Percentiles rank a stretch among this genome's conserved stretches.
These are phyloP conservation scores for Nicotiana paniculata DNA, from an alignment of 257 asterid species.

Conservation along the genomic window DNA sequence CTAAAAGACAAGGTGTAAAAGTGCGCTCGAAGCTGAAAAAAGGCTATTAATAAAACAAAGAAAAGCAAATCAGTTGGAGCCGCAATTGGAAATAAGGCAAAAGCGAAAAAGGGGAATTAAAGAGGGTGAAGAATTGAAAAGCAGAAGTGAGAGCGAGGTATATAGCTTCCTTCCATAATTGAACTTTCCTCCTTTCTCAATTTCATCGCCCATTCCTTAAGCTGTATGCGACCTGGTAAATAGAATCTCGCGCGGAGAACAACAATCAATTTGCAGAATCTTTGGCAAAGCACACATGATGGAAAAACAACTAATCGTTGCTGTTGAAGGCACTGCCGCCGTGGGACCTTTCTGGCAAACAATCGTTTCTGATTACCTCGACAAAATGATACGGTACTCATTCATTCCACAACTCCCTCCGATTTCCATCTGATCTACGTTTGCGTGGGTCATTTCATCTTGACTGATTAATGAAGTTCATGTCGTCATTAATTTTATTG, in stretches of 20 bases:
- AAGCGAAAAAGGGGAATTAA: background rate
- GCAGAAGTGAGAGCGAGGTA: background rate
- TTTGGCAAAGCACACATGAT: conserved; percentile 11
- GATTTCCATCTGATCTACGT: conserved; percentile 5
- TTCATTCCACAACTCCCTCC: background rate
- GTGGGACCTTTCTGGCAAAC: conserved; percentile 73
- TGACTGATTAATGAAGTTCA: background rate
- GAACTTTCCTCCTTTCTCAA: background rate
- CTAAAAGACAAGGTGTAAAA: background rate
- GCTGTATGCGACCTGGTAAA: background rate
- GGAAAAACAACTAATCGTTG: conserved; percentile 64
- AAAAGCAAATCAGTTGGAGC: background rate
- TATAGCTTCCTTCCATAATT: background rate
- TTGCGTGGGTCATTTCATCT: background rate
- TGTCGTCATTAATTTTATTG: background rate
- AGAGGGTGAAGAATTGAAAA: background rate
- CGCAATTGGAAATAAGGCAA: background rate
- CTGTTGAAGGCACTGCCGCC: conserved; percentile 92
- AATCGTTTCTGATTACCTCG: conserved; percentile 71
- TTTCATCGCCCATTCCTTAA: background rate
- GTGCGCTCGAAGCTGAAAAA: background rate
- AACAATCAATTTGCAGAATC: background rate
- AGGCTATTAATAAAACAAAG: background rate
- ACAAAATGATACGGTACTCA: conserved; percentile 62
- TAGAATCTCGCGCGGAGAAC: background rate